Evolutionary conservation across 2,329 filamentous ascomycete genomes (phyloP).

Genomic region (Xylariaceae sp.): DNA sequence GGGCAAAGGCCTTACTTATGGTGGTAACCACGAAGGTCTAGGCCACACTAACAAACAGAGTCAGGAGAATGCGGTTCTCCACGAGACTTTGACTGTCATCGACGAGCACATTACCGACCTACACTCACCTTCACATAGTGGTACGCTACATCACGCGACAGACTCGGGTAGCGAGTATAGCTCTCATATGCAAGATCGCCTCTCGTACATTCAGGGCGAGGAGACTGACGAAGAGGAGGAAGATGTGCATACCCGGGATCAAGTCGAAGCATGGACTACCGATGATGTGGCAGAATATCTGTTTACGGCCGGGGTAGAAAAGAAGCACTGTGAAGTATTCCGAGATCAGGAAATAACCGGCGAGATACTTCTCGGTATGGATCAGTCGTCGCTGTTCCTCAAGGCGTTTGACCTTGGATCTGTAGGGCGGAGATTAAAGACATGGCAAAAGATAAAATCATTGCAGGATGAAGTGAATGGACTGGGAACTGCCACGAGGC

Average conservation of each 20-base stretch:
- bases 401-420: slow-evolving; percentile 94
- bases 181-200: slow-evolving; percentile 71
- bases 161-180: slow-evolving; percentile 93
- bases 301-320: slow-evolving; percentile 82
- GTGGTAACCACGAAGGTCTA: slow-evolving; percentile 43
- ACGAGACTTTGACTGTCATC: slow-evolving; percentile 93
- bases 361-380: slow-evolving; percentile 91
- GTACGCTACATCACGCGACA: slow-evolving; percentile 58
- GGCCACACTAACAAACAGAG: slow-evolving; percentile 47
- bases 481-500: slow-evolving; percentile 45
- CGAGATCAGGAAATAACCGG: slow-evolving; percentile 94
- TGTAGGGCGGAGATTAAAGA: slow-evolving; percentile 85
- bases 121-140: slow-evolving; percentile 56
- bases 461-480: slow-evolving; percentile 84
- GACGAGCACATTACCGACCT: slow-evolving; percentile 96
- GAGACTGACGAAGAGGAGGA: slow-evolving; percentile 95
- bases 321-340: slow-evolving; percentile 91
- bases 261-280: slow-evolving; percentile 80
- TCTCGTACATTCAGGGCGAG: slow-evolving; percentile 91
- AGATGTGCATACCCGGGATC: slow-evolving; percentile 63
- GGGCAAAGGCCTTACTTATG: slow-evolving; percentile 34
- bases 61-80: slow-evolving; percentile 70
- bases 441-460: slow-evolving; percentile 94
- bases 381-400: slow-evolving; percentile 91
- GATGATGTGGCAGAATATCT: slow-evolving; percentile 87